These are phyloP conservation scores for Westerdykella ornata DNA, from an alignment of 2,329 filamentous ascomycete genomes.

Conservation along the genomic window DNA sequence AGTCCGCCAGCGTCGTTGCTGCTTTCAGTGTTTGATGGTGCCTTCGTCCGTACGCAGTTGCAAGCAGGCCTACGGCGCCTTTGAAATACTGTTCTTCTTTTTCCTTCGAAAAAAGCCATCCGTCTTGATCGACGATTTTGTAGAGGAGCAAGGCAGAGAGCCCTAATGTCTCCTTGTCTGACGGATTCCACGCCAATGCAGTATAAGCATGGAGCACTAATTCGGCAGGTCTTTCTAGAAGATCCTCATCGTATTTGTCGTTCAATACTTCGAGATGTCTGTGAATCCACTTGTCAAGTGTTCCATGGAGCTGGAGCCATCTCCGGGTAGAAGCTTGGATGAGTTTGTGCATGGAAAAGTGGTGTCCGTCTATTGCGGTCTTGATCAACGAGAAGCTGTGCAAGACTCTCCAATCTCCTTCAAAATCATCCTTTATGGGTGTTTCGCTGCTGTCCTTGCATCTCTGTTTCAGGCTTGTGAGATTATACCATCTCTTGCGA, in stretches of 20 bases:
- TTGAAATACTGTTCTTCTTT: too few species aligned
- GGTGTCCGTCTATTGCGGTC: slow-evolving; percentile 3
- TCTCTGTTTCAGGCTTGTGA: neutral
- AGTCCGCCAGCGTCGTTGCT: neutral
- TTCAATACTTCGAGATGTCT: slow-evolving; percentile 5
- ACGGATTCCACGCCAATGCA: neutral
- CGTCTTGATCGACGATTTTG: neutral
- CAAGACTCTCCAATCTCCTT: slow-evolving; percentile 14
- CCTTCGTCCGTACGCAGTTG: too few species aligned
- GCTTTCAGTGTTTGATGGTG: too few species aligned
- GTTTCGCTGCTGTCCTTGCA: neutral
- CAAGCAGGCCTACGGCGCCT: too few species aligned
- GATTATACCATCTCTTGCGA: neutral
- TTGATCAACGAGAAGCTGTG: slow-evolving; percentile 10
- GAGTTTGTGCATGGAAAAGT: slow-evolving; percentile 18
- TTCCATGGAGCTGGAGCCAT: slow-evolving; percentile 15
- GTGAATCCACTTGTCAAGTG: slow-evolving; percentile 22
- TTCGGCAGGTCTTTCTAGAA: neutral
- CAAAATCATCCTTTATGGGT: slow-evolving; percentile 8
- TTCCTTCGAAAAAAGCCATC: too few species aligned
- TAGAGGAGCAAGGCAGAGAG: neutral
- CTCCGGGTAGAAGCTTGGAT: slow-evolving; percentile 14
- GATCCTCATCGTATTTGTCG: neutral
- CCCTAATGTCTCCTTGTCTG: neutral
- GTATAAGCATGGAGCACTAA: neutral